These are phyloP conservation scores for Fraxinus baroniana DNA, from an alignment of 305 asterid genomes.

Conservation along the genomic window DNA sequence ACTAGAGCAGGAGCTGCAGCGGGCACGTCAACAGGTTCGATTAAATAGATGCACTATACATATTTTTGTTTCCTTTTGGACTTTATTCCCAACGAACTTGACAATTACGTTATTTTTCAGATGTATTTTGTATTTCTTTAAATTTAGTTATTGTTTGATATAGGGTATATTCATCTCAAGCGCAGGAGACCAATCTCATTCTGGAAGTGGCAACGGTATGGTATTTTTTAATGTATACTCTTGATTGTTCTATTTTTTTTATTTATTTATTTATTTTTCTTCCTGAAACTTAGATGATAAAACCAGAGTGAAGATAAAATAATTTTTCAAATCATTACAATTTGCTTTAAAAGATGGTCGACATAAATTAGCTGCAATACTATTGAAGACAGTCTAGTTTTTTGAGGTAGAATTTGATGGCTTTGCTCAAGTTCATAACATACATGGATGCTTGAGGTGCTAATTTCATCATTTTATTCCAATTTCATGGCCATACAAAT, in stretches of 20 bases:
- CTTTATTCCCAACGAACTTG: background rate
- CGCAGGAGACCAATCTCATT: slow-evolving; percentile 71
- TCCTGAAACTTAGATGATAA: background rate
- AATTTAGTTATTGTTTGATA: slow-evolving; percentile 11
- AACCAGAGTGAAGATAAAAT: background rate
- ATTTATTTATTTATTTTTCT: too few relatives aligned
- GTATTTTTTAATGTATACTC: background rate
- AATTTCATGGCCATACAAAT: background rate
- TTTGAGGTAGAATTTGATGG: background rate
- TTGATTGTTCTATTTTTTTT: background rate
- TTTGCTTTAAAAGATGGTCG: background rate
- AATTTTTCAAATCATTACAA: background rate
- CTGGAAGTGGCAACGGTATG: slow-evolving; percentile 66
- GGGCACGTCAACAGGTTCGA: slow-evolving; percentile 74
- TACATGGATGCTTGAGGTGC: background rate
- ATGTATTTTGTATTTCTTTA: background rate
- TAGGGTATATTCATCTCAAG: slow-evolving; percentile 70
- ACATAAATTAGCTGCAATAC: background rate
- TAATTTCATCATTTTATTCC: background rate
- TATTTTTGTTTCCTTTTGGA: background rate
- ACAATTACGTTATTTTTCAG: background rate
- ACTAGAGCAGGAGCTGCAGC: slow-evolving; percentile 90
- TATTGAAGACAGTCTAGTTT: background rate
- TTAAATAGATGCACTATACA: background rate
- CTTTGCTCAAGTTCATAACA: background rate